Conservation (phyloP, 805 yeast genomes). For the Maudiozyma barnettii region DNA sequence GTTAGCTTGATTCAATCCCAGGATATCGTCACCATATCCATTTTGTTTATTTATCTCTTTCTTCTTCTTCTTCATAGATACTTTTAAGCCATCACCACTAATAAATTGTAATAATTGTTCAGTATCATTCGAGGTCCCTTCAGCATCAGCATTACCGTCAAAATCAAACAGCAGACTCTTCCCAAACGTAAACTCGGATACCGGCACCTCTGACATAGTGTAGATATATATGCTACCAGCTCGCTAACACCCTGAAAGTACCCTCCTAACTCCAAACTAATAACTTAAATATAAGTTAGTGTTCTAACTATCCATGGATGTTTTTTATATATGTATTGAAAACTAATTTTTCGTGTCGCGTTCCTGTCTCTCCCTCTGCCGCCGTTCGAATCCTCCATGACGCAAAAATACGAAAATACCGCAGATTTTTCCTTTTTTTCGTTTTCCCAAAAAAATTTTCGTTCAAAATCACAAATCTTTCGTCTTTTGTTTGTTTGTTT, state of each 20-base stretch:
- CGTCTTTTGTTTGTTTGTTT: not conserved
- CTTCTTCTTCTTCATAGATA: not conserved
- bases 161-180: constrained; percentile 9
- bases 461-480: no score
- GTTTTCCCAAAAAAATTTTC: not conserved
- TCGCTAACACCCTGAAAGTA: no score
- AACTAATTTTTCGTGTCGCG: not conserved
- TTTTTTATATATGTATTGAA: not conserved
- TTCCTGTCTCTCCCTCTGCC: not conserved
- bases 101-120: not conserved
- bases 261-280: no score
- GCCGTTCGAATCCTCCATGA: not conserved
- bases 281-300: no score
- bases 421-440: not conserved
- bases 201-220: not conserved
- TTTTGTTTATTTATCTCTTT: not conserved
- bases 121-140: not conserved
- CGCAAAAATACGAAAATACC: not conserved
- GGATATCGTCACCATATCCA: not conserved
- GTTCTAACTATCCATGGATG: no score
- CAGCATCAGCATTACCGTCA: not conserved
- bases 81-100: not conserved
- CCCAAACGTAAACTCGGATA: not conserved
- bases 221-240: no score
- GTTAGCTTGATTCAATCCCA: not conserved